Percentiles rank a stretch among this genome's conserved stretches.
These are phyloP conservation scores for Neurospora tetraspora DNA, from an alignment of 495 filamentous ascomycete genomes.

Conservation along the genomic window DNA sequence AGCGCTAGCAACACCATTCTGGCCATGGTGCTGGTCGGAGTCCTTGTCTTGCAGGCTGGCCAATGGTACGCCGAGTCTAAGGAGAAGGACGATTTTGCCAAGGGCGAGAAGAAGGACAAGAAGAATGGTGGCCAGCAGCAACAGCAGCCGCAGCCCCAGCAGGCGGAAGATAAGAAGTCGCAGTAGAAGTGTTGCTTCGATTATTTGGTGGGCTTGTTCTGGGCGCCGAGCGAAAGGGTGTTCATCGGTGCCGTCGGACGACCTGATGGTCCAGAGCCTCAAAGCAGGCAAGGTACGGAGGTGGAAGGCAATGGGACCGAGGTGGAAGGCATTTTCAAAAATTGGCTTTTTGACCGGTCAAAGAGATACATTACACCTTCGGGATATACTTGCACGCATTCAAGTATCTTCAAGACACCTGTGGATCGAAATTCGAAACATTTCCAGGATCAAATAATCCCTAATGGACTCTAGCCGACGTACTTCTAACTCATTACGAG, in stretches of 20 bases:
- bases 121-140: constrained; percentile 42
- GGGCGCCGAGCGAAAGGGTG: not conserved
- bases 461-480: too few relatives aligned
- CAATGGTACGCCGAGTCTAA: constrained; percentile 98
- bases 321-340: not conserved
- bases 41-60: constrained; percentile 87
- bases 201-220: not conserved
- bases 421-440: too few relatives aligned
- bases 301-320: not conserved
- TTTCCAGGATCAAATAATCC: too few relatives aligned
- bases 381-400: too few relatives aligned
- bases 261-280: not conserved
- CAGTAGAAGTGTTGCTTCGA: not conserved
- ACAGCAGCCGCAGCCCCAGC: constrained; percentile 2
- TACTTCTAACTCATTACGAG: too few relatives aligned
- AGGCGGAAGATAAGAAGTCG: not conserved
- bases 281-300: not conserved
- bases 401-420: too few relatives aligned
- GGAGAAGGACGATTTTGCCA: constrained; percentile 62
- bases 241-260: not conserved
- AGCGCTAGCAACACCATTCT: constrained; percentile 95
- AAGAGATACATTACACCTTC: too few relatives aligned
- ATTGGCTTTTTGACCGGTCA: too few relatives aligned
- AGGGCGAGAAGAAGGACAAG: constrained; percentile 42
- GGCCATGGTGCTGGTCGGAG: constrained; percentile 80